Conservation (phyloP, 352 stramenopile species). For the Globisporangium lucens region DNA sequence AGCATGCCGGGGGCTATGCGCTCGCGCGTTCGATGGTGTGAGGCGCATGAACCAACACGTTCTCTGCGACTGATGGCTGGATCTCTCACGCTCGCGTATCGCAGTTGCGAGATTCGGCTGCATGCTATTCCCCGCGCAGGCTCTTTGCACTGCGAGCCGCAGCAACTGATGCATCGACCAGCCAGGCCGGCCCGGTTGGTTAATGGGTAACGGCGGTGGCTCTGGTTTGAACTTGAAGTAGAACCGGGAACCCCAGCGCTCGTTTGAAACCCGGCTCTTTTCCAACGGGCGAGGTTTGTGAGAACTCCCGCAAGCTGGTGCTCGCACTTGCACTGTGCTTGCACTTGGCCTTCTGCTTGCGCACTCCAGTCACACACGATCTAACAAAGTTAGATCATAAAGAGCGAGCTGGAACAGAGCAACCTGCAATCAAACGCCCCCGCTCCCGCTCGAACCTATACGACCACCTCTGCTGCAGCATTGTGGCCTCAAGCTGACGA, state of each 20-base stretch:
- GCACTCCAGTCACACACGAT: background rate
- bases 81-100: conserved; percentile 2
- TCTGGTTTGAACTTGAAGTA: conserved; percentile 3
- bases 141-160: background rate
- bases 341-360: background rate
- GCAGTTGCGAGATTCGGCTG: conserved; percentile 5
- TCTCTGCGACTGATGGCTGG: background rate
- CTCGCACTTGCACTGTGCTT: background rate
- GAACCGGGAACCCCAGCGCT: background rate
- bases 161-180: background rate
- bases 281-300: background rate
- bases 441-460: background rate
- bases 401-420: background rate
- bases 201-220: background rate
- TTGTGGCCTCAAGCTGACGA: background rate
- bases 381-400: conserved; percentile 3
- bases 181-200: background rate
- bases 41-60: background rate
- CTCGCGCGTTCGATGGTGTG: background rate
- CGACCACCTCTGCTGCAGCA: background rate
- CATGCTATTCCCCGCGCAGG: background rate
- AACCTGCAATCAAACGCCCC: background rate
- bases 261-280: background rate
- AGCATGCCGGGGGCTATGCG: background rate
- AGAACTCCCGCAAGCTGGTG: background rate